Conservation (phyloP, 495 filamentous ascomycete genomes). For the Clohesyomyces aquaticus region DNA sequence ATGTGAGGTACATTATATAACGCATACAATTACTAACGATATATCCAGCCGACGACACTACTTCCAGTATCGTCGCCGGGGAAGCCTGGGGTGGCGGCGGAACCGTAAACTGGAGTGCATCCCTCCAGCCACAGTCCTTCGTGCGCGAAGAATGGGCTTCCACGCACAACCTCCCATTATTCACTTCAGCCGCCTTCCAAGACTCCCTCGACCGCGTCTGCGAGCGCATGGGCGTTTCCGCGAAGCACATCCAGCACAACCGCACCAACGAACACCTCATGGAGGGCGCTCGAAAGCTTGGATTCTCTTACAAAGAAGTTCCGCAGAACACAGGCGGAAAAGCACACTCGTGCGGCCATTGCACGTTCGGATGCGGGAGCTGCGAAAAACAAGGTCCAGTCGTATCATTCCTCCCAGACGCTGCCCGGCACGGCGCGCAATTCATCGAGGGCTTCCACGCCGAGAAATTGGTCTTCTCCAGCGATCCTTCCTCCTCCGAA, state of each 20-base stretch:
- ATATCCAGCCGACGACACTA: slow-evolving; percentile 64
- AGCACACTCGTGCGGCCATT: slow-evolving; percentile 78
- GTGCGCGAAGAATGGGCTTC: slow-evolving; percentile 83
- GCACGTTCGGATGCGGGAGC: slow-evolving; percentile 72
- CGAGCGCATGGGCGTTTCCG: slow-evolving; percentile 77
- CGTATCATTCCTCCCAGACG: slow-evolving; percentile 77
- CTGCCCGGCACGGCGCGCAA: slow-evolving; percentile 69
- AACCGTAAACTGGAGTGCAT: slow-evolving; percentile 87
- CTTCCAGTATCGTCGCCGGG: slow-evolving; percentile 65
- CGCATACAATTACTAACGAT: no score
- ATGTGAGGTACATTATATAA: no score
- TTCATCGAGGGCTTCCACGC: slow-evolving; percentile 81
- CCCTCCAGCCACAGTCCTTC: slow-evolving; percentile 76
- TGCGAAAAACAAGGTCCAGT: slow-evolving; percentile 78
- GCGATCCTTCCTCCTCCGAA: slow-evolving; percentile 52
- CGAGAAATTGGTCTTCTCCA: slow-evolving; percentile 68
- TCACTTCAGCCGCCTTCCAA: slow-evolving; percentile 76
- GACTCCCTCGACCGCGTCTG: slow-evolving; percentile 72
- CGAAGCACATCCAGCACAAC: slow-evolving; percentile 70
- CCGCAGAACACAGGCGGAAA: slow-evolving; percentile 78
- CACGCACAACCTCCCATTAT: slow-evolving; percentile 74
- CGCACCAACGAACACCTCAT: slow-evolving; percentile 67
- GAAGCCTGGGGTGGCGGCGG: slow-evolving; percentile 85
- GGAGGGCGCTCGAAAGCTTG: slow-evolving; percentile 75
- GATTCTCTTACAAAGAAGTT: slow-evolving; percentile 68